Base-by-base conservation (phyloP, 768 basidiomycete genomes). In the Lactarius tabidus region DNA sequence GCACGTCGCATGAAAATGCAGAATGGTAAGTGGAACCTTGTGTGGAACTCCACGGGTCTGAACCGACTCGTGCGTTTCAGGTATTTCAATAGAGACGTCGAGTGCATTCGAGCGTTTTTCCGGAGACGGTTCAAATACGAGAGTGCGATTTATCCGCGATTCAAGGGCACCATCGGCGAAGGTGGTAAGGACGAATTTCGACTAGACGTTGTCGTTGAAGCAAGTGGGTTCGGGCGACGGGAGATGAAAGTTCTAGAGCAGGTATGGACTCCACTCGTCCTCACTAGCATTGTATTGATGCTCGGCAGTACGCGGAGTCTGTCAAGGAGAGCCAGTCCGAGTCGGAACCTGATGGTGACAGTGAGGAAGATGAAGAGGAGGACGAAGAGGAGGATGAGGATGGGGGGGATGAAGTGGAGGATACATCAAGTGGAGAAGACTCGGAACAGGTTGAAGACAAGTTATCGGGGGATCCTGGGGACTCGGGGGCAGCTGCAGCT, bases 41-140 rank as follows among this genome's bases (percentile, higher is more conserved):
- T 26, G 43, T 54, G 36, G 31, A 39, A 36, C 17, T 38, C 35
- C 20, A 41, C 20, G 20, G 23, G 29, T 52, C 41, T 51, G 39
- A 2, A 57, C 55, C 39, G 41, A 56, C 53, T 65, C 51, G 68
- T 33, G n/a, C 64, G 63, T 67, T 54, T 41, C 64, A 96, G 95
- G 93, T 99, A 97, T 78, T 99, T 99, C 78, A 96, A 98, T 76
- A 88, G 97, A 26, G 97, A 99, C 76, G 97, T 99, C 9, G 90
- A 96, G 65, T 98, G 97, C 75, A 94, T 99, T 70, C 84, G 94
- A 38, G 87, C 84, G 10, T 99, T 97, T 79, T 98, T 99, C 81
- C 83, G 81, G 71, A 83, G 93, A 65, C 80, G 95, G 29, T 98
- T 98, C 78, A 85, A 87, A 65, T 99, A 96, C 74, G 97, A 98